phyloP scores from a whole-genome alignment of 495 filamentous ascomycete genomes.

The Podospora pseudocomata region DNA sequence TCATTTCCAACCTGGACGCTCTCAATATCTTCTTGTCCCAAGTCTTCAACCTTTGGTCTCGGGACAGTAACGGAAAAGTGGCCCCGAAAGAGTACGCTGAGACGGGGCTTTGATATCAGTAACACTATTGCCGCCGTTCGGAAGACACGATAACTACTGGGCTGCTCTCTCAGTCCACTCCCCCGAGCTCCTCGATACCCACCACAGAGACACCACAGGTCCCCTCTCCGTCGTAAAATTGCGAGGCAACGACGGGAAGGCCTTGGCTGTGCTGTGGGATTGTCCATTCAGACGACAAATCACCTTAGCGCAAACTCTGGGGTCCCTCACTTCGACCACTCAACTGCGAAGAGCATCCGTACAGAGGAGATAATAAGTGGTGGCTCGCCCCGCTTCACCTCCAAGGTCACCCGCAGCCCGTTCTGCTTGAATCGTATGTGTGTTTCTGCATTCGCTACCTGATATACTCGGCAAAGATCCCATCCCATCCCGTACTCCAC shows the following conservation, averaged over 20 bases:
- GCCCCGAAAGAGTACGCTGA: neutral
- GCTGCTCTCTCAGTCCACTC: neutral
- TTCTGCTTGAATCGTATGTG: slow-evolving; percentile 27
- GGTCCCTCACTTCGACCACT: slow-evolving; percentile 34
- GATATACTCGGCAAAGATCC: slow-evolving; percentile 28
- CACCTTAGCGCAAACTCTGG: slow-evolving; percentile 25
- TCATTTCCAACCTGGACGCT: slow-evolving; percentile 17
- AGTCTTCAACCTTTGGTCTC: slow-evolving; percentile 1
- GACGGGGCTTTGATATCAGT: slow-evolving; percentile 1
- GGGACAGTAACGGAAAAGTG: slow-evolving; percentile 4
- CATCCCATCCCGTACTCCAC: neutral
- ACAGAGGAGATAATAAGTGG: slow-evolving; percentile 30
- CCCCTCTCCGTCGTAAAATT: slow-evolving; percentile 11
- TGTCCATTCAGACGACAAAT: slow-evolving; percentile 32
- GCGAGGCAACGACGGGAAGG: slow-evolving; percentile 21
- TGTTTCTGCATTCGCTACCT: slow-evolving; percentile 26
- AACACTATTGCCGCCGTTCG: slow-evolving; percentile 9
- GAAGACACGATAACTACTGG: slow-evolving; percentile 10
- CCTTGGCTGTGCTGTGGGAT: slow-evolving; percentile 19
- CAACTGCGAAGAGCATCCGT: slow-evolving; percentile 35
- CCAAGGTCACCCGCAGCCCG: slow-evolving; percentile 34
- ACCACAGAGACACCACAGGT: slow-evolving; percentile 14
- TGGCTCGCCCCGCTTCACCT: slow-evolving; percentile 39
- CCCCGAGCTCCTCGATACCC: slow-evolving; percentile 34
- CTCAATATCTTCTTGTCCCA: neutral